Evolutionary conservation across 805 yeast species (phyloP), one percentile per base, ranked within the genome.

Genomic region (Starmerella davenportii): DNA sequence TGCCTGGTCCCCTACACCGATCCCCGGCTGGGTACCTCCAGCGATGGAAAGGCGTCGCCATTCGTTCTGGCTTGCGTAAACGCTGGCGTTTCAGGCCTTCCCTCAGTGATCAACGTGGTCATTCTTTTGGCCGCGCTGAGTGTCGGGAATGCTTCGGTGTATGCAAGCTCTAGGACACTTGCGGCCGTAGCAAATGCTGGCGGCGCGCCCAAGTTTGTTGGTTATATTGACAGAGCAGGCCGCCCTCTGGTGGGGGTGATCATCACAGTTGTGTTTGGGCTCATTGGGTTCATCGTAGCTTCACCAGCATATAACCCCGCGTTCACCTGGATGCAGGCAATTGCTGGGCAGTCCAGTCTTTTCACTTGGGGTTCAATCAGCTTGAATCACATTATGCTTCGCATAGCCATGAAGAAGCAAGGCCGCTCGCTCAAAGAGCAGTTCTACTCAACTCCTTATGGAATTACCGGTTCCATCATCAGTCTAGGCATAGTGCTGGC

Each of bases 351-450:
- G 46, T 72, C 84, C 1, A 74, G 82, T 19, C 63, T 79, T 45
- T 74, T 76, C 59, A 74, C 79, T 24, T 79, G 92, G 92, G 76
- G 74, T 38, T 70, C 81, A 7, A 72, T 78, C 41, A 74, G 79
- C 51, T 56, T 68, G 35, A 70, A 75, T 35, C 84, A 75, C 50
- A 60, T 79, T 39, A 64, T 84, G 52, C 76, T 77, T 58, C 72
- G 80, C 51, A 47, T 64, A 34, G 77, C 76, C 5, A 59, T 81
- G 59, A 54, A 56, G 2, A 66, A 59, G 13, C 81, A 76, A 58
- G 84, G 82, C 33, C 68, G 87, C 61, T 55, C 63, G n/a, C 63
- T 75, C 11, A 71, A 69, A 42, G 92, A 79, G 56, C 62, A 80
- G 39, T 65, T 77, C 1, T 81, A 71, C 58, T 63, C 62, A 30